Evolutionary conservation across 2,329 filamentous ascomycete genomes (phyloP).

Genomic region (Aspergillus clavatus): DNA sequence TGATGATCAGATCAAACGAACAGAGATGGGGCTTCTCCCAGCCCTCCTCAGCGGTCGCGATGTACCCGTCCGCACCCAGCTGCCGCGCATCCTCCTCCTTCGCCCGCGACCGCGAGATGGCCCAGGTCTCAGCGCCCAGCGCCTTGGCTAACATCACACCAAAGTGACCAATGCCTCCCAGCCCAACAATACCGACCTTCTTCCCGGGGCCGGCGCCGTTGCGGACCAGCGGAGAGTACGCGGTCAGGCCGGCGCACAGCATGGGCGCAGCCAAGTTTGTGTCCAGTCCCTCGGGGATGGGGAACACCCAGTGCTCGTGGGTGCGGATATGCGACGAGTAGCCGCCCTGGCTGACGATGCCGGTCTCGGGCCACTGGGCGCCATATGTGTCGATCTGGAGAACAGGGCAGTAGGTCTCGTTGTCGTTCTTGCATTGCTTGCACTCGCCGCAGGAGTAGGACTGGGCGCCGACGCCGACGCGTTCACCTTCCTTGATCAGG

Average conservation of each 20-base stretch:
- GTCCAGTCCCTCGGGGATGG: conserved; percentile 66
- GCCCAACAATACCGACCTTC: conserved; percentile 38
- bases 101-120: conserved; percentile 54
- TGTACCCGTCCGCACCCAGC: conserved; percentile 58
- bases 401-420: conserved; percentile 64
- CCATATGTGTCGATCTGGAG: conserved; percentile 49
- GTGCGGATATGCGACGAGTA: conserved; percentile 65
- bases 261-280: conserved; percentile 64
- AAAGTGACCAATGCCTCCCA: conserved; percentile 67
- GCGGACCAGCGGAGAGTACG: conserved; percentile 70
- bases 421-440: conserved; percentile 60
- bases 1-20: conserved; percentile 62
- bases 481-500: conserved; percentile 56
- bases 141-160: conserved; percentile 66
- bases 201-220: conserved; percentile 67
- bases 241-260: conserved; percentile 79
- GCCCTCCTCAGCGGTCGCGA: conserved; percentile 53
- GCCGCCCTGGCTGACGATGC: conserved; percentile 62
- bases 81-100: conserved; percentile 58
- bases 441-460: conserved; percentile 61
- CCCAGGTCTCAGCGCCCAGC: conserved; percentile 58
- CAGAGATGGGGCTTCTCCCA: conserved; percentile 54
- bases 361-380: conserved; percentile 53
- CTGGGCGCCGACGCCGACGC: conserved; percentile 66
- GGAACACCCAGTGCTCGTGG: conserved; percentile 68